Evolutionary conservation across 176 grass and related monocot genomes (phyloP), one percentile per base, ranked within the genome.

Genomic region (Musa troglodytarum): DNA sequence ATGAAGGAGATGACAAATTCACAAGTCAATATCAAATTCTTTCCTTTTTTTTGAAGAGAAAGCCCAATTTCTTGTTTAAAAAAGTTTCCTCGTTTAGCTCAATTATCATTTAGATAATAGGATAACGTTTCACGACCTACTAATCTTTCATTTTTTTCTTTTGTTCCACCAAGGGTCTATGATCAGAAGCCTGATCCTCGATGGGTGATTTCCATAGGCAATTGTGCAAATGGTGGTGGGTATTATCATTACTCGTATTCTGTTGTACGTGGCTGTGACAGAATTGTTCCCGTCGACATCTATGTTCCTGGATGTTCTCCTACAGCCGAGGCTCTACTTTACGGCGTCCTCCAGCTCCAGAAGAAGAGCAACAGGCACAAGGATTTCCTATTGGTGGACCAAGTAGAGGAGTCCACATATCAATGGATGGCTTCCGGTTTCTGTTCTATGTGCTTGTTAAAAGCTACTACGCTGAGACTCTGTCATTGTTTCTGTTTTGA

Each of bases 191-290:
- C 94, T 9, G 94, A 98, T 57, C 90, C 90, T 34, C 73, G 90
- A 52, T 98, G 95, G 94, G 94, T 98, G 25, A 93, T 98, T 50
- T 98, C 94, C 0, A 98, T 98, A 90, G 94, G 94, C 23, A 98
- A 90, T 80, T 98, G 94, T 17, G 94, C 94, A 54, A 98, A 93
- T 61, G 90, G 94, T 9, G 94, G 90, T 69, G 94, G 94, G 9
- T 98, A 98, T 77, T 98, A 98, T 75, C 94, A 98, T 68, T 91
- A 98, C 73, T 93, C 94, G 1, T 93, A 98, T 80, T 93, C 94
- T 56, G 90, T 93, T 69, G 90, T 98, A 8, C 90, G 94, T 21
- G 90, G 95, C 53, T 93, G 95, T 7, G 95, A 98, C 59, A 80
- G 94, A 9, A 93, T 98, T 28, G 90, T 98, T 49, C 95, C 95